A percentile compares a stretch with the other conserved stretches of the same genome.
Conservation (phyloP, 73 alveolate genomes). For the Tetrahymena malaccensis region DNA sequence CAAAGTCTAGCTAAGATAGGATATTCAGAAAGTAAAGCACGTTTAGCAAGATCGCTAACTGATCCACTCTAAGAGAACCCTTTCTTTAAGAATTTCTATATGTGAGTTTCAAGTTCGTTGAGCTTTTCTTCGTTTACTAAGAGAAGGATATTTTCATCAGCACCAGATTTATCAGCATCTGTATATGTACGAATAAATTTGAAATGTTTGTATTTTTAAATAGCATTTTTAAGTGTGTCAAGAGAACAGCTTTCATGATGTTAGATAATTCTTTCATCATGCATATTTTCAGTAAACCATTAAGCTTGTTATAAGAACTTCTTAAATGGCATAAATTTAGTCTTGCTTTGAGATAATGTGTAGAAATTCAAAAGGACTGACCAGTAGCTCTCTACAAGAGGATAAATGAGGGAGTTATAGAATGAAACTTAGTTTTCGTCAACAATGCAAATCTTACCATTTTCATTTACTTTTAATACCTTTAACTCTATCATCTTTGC, state of each 20-base stretch:
- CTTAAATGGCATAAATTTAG: neutral
- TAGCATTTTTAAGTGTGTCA: slow-evolving; percentile 67
- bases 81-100: neutral
- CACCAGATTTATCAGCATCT: neutral
- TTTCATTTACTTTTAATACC: slow-evolving; percentile 26
- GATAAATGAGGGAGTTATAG: slow-evolving; percentile 70
- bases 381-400: slow-evolving; percentile 87
- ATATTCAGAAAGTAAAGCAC: neutral
- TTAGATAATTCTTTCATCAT: slow-evolving; percentile 56
- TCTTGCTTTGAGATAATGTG: slow-evolving; percentile 33
- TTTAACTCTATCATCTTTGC: slow-evolving; percentile 49
- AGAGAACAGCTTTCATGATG: slow-evolving; percentile 69
- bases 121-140: neutral
- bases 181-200: slow-evolving; percentile 1
- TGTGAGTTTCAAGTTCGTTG: neutral
- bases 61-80: neutral
- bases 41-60: neutral
- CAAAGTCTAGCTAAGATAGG: neutral
- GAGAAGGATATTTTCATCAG: neutral
- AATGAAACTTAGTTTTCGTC: slow-evolving; percentile 50
- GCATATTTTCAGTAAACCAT: slow-evolving; percentile 75
- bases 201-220: slow-evolving; percentile 16
- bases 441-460: slow-evolving; percentile 13
- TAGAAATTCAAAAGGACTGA: slow-evolving; percentile 53
- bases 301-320: slow-evolving; percentile 46